Base-by-base conservation (phyloP, 164 flowering plant species). In the Echeveria elegans region DNA sequence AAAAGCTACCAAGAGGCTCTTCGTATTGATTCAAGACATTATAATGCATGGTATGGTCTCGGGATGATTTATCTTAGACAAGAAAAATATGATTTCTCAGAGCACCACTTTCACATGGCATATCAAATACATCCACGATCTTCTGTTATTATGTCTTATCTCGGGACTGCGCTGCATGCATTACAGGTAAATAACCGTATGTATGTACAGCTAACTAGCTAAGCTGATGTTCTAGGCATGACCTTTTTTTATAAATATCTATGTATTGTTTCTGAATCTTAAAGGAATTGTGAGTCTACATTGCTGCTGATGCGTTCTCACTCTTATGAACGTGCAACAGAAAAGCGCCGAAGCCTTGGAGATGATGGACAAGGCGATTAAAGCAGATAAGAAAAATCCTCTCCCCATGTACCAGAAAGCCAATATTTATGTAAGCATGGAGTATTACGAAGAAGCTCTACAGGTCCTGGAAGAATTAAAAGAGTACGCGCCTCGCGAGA, bases 371-470 rank as follows among this genome's bases (percentile, higher is more conserved):
- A 87, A 75, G 73, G 99, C 99, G 56, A 86, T 92, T 66, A 60
- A 76, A 64, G 97, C 98, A 18, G 99, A 95, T 77, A 83, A 70
- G 77, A 95, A 95, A 77, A 95, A 95, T 50, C 99, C 97, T 63
- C 88, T 95, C 24, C 98, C 99, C 61, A 82, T 86, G 87, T 92
- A 87, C 80, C 92, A 95, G 77, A 95, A 90, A 78, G 99, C 97
- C 68, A 90, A 82, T 73, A 90, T 95, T 60, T 82, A 92, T 32
- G 67, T 82, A 66, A 85, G 88, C 79, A 78, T 86, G 77, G 96
- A 83, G 71, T 79, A 72, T 6, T 74, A 78, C 45, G 91, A 87
- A 69, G 91, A 87, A 76, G 95, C 99, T 72, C 75, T 95, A 63
- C 78, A 82, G 72, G 86, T 86, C 64, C 77, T 95, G 40, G 90